phyloP scores from a whole-genome alignment of 495 filamentous ascomycete genomes.

The Ascobolus immersus region DNA sequence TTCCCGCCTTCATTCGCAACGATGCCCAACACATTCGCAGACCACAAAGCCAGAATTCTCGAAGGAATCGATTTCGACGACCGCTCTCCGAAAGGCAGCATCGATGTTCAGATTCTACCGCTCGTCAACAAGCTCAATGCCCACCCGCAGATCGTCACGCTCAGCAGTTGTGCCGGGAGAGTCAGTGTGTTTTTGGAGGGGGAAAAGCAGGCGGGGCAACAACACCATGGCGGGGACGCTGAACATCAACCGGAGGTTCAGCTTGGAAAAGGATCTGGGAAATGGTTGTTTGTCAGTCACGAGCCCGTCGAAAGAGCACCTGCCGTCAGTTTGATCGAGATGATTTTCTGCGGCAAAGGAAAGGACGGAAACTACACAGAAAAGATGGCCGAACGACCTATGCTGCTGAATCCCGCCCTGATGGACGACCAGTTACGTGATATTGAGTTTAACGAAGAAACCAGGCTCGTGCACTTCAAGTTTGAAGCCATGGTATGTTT shows the following conservation, averaged over 20 bases:
- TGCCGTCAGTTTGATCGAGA: too few relatives aligned
- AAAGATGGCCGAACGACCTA: too few relatives aligned
- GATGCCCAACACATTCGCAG: too few relatives aligned
- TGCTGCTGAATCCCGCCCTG: conserved; percentile 4
- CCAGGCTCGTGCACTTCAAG: conserved; percentile 58
- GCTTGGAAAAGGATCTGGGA: conserved; percentile 57
- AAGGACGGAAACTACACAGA: too few relatives aligned
- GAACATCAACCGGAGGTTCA: conserved; percentile 23
- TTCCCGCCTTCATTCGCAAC: too few relatives aligned
- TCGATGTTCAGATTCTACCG: conserved; percentile 50
- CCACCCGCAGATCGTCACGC: conserved; percentile 47
- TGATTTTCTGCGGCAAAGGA: too few relatives aligned
- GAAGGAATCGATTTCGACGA: too few relatives aligned
- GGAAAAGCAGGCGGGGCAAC: conserved; percentile 19
- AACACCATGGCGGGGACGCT: conserved; percentile 2
- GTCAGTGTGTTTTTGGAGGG: conserved; percentile 73
- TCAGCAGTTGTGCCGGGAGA: conserved; percentile 71
- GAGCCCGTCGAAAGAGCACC: conserved; percentile 27
- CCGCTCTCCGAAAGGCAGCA: conserved; percentile 64
- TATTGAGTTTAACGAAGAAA: conserved; percentile 13
- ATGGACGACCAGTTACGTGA: conserved; percentile 2
- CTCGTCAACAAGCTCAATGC: conserved; percentile 53
- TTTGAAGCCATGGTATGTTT: conserved; percentile 72
- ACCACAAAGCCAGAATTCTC: too few relatives aligned
- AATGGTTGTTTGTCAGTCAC: conserved; percentile 76